Base-by-base conservation (phyloP, 83 land plant species). In the Isoetes engelmannii region DNA sequence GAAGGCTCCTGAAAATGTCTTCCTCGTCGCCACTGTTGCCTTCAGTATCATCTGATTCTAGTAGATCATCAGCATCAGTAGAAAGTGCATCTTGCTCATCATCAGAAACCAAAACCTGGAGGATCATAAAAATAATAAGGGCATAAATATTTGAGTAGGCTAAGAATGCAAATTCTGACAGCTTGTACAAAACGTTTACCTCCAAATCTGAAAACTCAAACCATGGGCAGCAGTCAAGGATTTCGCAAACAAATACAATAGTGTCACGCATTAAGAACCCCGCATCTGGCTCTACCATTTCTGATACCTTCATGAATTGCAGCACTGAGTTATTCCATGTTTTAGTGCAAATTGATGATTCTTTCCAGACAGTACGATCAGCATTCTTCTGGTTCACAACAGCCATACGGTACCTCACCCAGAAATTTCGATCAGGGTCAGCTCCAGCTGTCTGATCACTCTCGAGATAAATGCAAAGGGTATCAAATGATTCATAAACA, bases 301-400 rank as follows among this genome's bases (percentile, higher is more conserved):
- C 99, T 15, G 90, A 88, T 7, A 94, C 93, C 76, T 94, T 94
- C 99, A 94, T 94, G 68, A 94, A 94, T 63, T 94, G 99, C 13
- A 94, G 85, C 47, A 90, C 99, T 45, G 97, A 94, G 77, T 90
- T 94, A 70, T 90, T 94, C 97, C 99, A 94, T 17, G 99, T 94
- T 71, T 88, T 94, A 58, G 99, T 94, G 76, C 97, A 90, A 37
- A 94, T 90, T 8, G 99, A 94, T 49, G 93, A 91, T 68, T 94
- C 99, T 82, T 90, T 94, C 88, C 87, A 88, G 6, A 94, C 87
- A 61, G 93, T 90, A 46, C 88, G 85, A 60, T 84, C 79, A n/a
- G 90, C 85, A 69, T 86, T 81, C 74, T 90, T 94, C 67, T 94
- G 99, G 69, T 94, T 94, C 44, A 90, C 83, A 57, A 94, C 86